Evolutionary conservation across 2,329 filamentous ascomycete species (phyloP), one percentile per base, ranked within the genome.

Genomic region (Claviceps sp.): DNA sequence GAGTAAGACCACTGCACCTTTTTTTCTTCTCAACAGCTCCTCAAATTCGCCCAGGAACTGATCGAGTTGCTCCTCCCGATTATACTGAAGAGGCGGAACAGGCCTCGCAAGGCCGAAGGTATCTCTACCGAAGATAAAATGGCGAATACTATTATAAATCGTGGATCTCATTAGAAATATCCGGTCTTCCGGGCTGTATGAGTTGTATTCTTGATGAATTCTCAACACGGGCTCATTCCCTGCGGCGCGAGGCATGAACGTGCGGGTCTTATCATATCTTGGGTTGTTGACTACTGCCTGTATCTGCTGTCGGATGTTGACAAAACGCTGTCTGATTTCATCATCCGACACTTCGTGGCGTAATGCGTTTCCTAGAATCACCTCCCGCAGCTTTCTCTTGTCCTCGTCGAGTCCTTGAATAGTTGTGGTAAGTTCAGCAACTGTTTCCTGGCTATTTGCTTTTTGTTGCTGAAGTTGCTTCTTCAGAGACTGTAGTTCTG

Each of bases 121-220:
- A 26, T 44, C 20, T 16, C 4, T 1, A 13, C 14, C 14, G 1
- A 44, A 1, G n/a, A 26, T 26, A 8, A 1, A 23, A 23, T 23
- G 2, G 16, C 16, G 2, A 22, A 44, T n/a, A 2, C n/a, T 26
- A 2, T 26, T 0, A 44, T 44, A 44, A 1, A 44, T 2, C 7
- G 1, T 2, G 1, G 14, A 13, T 26, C 42, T 23, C 11, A 43
- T 16, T 5, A 43, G 1, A 14, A 14, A 16, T 20, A 23, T 1
- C 0, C 40, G 20, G 20, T 16, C n/a, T 14, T 1, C 0, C 1
- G 1, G 20, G 20, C 14, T n/a, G 4, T 17, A n/a, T 16, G 11
- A 5, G 11, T n/a, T 23, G 14, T 43, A 43, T 9, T 9, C 0
- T 34, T 11, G 29, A 34, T 11, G 1, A 1, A 11, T 0, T 11